Evolutionary conservation across 371 early-diverging fungal species (phyloP), one percentile per base, ranked within the genome.

Genomic region (Mucor irregularis): DNA sequence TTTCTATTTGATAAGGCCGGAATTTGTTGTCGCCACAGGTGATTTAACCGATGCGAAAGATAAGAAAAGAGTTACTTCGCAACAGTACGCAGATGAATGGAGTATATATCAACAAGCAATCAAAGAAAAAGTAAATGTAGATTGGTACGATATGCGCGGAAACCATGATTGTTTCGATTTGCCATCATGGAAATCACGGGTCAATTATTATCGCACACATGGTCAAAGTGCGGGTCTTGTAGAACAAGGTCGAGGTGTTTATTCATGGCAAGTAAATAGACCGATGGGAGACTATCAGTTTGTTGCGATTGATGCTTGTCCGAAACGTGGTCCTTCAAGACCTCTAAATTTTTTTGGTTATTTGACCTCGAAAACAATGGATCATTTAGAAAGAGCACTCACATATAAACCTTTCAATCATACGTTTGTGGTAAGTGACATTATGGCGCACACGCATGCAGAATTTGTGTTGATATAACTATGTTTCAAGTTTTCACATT

Each of bases 321-420:
- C 94, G 1, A 78, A 79, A 40, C 71, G 74, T n/a, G 94, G 95
- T 6, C 84, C 91, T 21, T 78, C 87, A 6, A 71, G 94, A 28
- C 96, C 95, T 1, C 81, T 93, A 69, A 96, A 96, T 58, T 94
- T 96, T 58, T 96, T 95, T 66, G 94, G 95, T 1, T 83, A 86
- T 60, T 64, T 94, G 40, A 90, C 90, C 28, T 79, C 80, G 4
- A 62, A 67, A 21, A 89, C 87, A 25, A 89, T 96, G 90, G 83
- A 91, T 70, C 64, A 72, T 26, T 64, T 96, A 2, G 49, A 62
- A 63, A 73, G 26, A 25, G 89, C 57, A 51, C 62, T 49, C 17
- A 60, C 33, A 62, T 70, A 21, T 43, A 66, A 35, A 51, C 51
- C 57, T 9, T 68, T 59, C 19, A 91, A 90, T 60, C 93, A 92